These are phyloP conservation scores for Sphagnum fallax DNA, from an alignment of 228 moss, liverwort and hornwort species.

Conservation along the genomic window DNA sequence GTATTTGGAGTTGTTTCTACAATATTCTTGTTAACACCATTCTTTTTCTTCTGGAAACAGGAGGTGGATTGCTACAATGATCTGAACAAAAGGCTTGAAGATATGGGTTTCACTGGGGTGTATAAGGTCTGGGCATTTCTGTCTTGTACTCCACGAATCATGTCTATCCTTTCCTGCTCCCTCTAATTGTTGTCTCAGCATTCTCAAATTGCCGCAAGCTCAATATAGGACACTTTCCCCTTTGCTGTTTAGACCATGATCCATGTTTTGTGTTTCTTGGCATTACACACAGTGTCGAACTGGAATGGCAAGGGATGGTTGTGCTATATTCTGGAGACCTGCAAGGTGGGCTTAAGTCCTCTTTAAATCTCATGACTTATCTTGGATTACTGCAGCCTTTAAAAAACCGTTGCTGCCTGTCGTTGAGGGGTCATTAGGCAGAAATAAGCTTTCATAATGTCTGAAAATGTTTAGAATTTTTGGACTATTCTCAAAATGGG, in stretches of 20 bases:
- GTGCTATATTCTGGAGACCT: slow-evolving; percentile 91
- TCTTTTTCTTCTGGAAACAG: slow-evolving; percentile 14
- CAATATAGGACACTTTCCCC: not conserved
- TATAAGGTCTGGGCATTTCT: slow-evolving; percentile 42
- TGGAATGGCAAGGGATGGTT: slow-evolving; percentile 71
- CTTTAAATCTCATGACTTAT: not conserved
- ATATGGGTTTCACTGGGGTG: slow-evolving; percentile 61
- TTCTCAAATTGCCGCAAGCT: not conserved
- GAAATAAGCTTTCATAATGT: not conserved
- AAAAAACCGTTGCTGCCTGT: too few species aligned
- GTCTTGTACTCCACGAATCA: not conserved
- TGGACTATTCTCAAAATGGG: not conserved
- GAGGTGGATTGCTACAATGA: slow-evolving; percentile 92
- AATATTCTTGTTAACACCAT: too few species aligned
- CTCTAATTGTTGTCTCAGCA: not conserved
- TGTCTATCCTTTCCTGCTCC: not conserved
- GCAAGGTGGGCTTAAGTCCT: slow-evolving; percentile 33
- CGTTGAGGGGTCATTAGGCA: too few species aligned
- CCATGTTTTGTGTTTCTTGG: too few species aligned
- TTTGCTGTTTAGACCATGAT: not conserved
- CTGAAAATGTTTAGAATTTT: not conserved
- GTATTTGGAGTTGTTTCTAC: too few species aligned
- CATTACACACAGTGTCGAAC: slow-evolving; percentile 49
- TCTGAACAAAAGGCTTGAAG: slow-evolving; percentile 43
- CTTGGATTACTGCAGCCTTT: too few species aligned